Evolutionary conservation across 2,329 filamentous ascomycete species (phyloP).

Genomic region (Blumeriella jaapii): DNA sequence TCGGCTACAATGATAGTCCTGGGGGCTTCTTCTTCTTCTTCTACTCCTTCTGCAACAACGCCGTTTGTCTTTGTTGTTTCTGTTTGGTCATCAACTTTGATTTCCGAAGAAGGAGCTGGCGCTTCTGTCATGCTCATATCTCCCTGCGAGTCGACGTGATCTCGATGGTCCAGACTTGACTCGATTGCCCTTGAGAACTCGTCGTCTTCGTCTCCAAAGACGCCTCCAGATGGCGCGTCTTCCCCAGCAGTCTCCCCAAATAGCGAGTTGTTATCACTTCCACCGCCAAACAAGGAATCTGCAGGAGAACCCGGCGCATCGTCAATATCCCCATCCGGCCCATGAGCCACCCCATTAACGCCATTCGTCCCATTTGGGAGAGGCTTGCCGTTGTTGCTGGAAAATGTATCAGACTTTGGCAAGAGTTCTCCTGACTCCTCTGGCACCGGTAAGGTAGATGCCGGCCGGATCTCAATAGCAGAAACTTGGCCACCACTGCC

Average conservation of each 20-base stretch:
- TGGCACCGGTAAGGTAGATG: conserved; percentile 64
- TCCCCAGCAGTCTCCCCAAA: conserved; percentile 67
- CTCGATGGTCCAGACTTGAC: conserved; percentile 24
- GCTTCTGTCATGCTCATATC: conserved; percentile 22
- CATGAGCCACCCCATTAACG: conserved; percentile 29
- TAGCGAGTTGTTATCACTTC: conserved; percentile 62
- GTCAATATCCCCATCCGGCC: conserved; percentile 34
- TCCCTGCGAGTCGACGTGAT: conserved; percentile 17
- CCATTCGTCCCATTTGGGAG: conserved; percentile 41
- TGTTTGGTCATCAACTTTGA: conserved; percentile 11
- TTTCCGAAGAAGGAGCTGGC: conserved; percentile 17
- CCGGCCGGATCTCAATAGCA: conserved; percentile 72
- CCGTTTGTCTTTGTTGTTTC: conserved; percentile 10
- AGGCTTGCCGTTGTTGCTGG: conserved; percentile 59
- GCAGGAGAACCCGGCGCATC: conserved; percentile 52
- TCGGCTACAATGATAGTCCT: conserved; percentile 22
- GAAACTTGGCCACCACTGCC: conserved; percentile 76
- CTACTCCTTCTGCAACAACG: conserved; percentile 2
- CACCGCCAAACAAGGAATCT: conserved; percentile 67
- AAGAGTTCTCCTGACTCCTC: conserved; percentile 53
- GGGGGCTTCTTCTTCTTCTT: conserved; percentile 10
- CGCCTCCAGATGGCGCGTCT: conserved; percentile 40
- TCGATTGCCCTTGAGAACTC: conserved; percentile 69
- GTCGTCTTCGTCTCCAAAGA: conserved; percentile 74
- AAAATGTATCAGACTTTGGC: conserved; percentile 54